Conservation (phyloP, 257 asterid species). For the Perilla frutescens region DNA sequence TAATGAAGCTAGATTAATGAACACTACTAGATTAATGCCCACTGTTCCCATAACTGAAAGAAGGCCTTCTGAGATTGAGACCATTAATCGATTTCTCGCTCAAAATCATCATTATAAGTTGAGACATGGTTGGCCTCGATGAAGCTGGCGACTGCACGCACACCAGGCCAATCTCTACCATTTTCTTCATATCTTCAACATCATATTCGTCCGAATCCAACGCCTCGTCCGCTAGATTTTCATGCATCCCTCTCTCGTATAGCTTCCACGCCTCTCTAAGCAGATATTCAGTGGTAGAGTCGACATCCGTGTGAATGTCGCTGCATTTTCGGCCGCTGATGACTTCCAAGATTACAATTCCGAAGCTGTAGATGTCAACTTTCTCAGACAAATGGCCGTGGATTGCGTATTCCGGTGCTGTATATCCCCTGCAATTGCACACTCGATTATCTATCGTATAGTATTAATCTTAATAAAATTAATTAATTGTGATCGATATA, state of each 20-base stretch:
- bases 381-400: no score
- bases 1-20: no score
- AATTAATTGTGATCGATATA: not conserved
- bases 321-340: no score
- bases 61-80: not conserved
- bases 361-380: no score
- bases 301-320: not conserved
- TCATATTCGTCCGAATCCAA: constrained; percentile 50
- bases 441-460: no score
- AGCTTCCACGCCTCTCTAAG: constrained; percentile 68
- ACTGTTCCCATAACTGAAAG: not conserved
- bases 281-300: not conserved
- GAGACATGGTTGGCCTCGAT: constrained; percentile 29
- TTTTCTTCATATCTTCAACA: not conserved
- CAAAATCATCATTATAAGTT: not conserved
- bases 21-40: no score
- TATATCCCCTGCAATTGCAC: not conserved
- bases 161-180: constrained; percentile 43
- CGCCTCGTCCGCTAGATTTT: constrained; percentile 2
- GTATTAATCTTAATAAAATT: no score
- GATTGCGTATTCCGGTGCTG: no score
- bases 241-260: constrained; percentile 54
- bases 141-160: not conserved
- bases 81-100: not conserved
- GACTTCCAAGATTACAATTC: no score